Percentiles rank a stretch among this genome's conserved stretches.
phyloP scores from a whole-genome alignment of 257 asterid species.

The Linderniella brevidens region DNA sequence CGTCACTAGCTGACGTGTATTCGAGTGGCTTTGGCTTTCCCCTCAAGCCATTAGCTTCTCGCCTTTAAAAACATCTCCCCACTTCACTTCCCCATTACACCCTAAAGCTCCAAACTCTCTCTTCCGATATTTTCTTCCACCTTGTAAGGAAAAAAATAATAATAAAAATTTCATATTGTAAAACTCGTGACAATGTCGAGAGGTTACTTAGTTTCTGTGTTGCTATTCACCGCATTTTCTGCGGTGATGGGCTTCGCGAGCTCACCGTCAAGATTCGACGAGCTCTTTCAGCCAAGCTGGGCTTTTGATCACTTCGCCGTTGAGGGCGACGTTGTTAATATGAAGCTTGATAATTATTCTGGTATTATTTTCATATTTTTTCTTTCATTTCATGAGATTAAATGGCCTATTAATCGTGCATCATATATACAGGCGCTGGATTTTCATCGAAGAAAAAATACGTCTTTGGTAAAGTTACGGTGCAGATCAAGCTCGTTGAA shows the following conservation, averaged over 20 bases:
- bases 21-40: neutral
- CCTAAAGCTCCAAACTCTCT: neutral
- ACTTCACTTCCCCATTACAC: neutral
- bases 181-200: neutral
- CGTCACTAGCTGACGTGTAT: too few species aligned
- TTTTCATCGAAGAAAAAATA: slow-evolving; percentile 1
- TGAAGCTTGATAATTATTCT: slow-evolving; percentile 59
- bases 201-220: neutral
- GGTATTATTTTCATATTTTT: slow-evolving; percentile 20
- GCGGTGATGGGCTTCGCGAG: slow-evolving; percentile 15
- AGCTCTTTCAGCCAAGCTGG: slow-evolving; percentile 61
- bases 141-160: neutral
- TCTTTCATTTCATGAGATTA: neutral
- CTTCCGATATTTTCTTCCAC: neutral
- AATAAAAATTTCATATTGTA: neutral
- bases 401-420: neutral
- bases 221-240: slow-evolving; percentile 11
- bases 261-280: slow-evolving; percentile 33
- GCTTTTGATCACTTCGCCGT: slow-evolving; percentile 48
- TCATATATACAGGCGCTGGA: slow-evolving; percentile 3
- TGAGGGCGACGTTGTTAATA: slow-evolving; percentile 49
- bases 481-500: slow-evolving; percentile 39
- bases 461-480: slow-evolving; percentile 5
- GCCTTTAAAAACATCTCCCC: neutral
- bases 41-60: neutral